These are phyloP conservation scores for Candida khao-thaluensis DNA, from an alignment of 805 yeast species.

Conservation along the genomic window DNA sequence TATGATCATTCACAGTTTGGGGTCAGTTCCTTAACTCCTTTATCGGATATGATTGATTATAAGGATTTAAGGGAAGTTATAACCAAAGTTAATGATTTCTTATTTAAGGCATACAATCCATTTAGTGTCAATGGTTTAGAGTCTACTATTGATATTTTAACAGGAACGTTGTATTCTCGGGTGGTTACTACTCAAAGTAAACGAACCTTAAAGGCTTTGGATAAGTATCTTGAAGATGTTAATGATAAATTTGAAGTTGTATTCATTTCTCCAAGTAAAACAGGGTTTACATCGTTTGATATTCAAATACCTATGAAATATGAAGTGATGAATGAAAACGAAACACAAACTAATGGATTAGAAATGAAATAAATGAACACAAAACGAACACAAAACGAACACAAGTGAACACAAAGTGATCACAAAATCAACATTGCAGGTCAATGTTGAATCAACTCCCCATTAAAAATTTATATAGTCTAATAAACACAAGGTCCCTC, in stretches of 20 bases:
- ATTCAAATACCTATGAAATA: slow-evolving; percentile 19
- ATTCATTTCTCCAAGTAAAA: slow-evolving; percentile 45
- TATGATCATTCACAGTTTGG: slow-evolving; percentile 50
- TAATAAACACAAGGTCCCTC: no score
- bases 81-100: slow-evolving; percentile 38
- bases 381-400: slow-evolving; percentile 36
- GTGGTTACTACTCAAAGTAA: neutral
- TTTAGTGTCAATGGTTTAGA: slow-evolving; percentile 28
- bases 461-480: neutral
- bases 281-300: slow-evolving; percentile 43
- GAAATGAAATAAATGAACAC: slow-evolving; percentile 33
- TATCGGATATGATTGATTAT: slow-evolving; percentile 24
- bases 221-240: slow-evolving; percentile 25
- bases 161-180: slow-evolving; percentile 32
- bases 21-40: slow-evolving; percentile 48
- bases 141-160: slow-evolving; percentile 42
- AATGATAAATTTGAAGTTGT: slow-evolving; percentile 15
- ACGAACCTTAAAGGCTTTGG: slow-evolving; percentile 36
- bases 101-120: slow-evolving; percentile 42
- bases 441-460: neutral
- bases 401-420: no score
- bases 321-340: no score
- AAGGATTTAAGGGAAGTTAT: slow-evolving; percentile 46
- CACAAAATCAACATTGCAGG: slow-evolving; percentile 31
- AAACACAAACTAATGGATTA: neutral